These are phyloP conservation scores for Petunia hybrid DNA, from an alignment of 305 asterid species.

Conservation along the genomic window DNA sequence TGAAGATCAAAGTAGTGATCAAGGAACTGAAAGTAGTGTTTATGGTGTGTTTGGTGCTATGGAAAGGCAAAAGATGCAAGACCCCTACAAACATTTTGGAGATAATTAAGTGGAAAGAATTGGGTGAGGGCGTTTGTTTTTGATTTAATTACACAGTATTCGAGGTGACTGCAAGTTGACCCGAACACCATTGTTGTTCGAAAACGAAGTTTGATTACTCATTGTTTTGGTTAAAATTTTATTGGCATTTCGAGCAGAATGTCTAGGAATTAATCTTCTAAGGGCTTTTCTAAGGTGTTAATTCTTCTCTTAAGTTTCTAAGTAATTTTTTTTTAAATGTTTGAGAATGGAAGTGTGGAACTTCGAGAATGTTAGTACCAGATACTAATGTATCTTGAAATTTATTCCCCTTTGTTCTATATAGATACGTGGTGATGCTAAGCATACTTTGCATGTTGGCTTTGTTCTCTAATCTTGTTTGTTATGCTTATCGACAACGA, in stretches of 20 bases:
- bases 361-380: not conserved
- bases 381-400: not conserved
- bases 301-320: not conserved
- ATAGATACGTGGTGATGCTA: too few relatives aligned
- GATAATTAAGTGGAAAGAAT: slow-evolving; percentile 34
- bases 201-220: not conserved
- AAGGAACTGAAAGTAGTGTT: slow-evolving; percentile 67
- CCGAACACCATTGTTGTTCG: not conserved
- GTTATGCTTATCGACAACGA: too few relatives aligned
- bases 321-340: not conserved
- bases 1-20: not conserved
- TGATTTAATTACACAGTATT: not conserved
- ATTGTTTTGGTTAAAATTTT: not conserved
- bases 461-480: too few relatives aligned
- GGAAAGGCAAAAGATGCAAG: slow-evolving; percentile 63
- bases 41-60: slow-evolving; percentile 86
- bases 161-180: not conserved
- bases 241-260: slow-evolving; percentile 2
- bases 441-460: too few relatives aligned
- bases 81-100: slow-evolving; percentile 53
- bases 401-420: not conserved
- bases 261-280: not conserved
- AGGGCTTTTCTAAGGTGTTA: not conserved
- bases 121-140: not conserved
- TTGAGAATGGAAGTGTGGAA: not conserved